Base-by-base conservation (phyloP, 441 rosid genomes). In the Adansonia rubrostipa region DNA sequence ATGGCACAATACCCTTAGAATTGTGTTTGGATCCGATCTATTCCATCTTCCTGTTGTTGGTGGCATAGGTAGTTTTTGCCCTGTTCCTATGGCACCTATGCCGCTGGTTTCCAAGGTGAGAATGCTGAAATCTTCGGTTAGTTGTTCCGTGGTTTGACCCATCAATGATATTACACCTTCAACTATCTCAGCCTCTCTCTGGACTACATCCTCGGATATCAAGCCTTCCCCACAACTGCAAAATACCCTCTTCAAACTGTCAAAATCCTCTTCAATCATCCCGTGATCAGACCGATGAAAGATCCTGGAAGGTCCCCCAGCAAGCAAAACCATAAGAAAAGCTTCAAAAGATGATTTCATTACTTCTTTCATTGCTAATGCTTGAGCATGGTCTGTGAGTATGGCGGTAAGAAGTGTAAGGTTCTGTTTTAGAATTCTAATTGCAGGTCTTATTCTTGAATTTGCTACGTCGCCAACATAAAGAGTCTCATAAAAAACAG, bases 41-140 rank as follows among this genome's bases (percentile, higher is more conserved):
- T 88, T 88, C 97, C 98, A 94, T 69, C 90, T 67, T 63, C 96
- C 93, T 0, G 96, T 92, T 14, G 96, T 92, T 14, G 96, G 97
- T 14, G 96, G 97, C 99, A 94, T 90, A 0, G 93, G 93, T 19
- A 92, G 85, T 83, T 91, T 96, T 20, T 89, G 91, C 19, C 96
- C 91, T 3, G 83, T 9, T 0, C 87, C 86, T 44, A 87, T 65
- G 61, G 83, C 57, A 15, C 94, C 94, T 0, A 86, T 80, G 0
- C 97, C 91, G 50, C 91, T 92, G 57, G 92, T 82, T 80, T 93
- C 98, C 20, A 94, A 84, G 0, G 88, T 88, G 58, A 91, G 79
- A 28, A 89, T 87, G 80, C 92, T 85, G 79, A 93, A 89, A 84
- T 96, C 97, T 80, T 93, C 98, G 81, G 90, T 90, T 45, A 96